Base-by-base conservation (phyloP, 2,329 filamentous ascomycete genomes). In the Scedosporium dehoogii region DNA sequence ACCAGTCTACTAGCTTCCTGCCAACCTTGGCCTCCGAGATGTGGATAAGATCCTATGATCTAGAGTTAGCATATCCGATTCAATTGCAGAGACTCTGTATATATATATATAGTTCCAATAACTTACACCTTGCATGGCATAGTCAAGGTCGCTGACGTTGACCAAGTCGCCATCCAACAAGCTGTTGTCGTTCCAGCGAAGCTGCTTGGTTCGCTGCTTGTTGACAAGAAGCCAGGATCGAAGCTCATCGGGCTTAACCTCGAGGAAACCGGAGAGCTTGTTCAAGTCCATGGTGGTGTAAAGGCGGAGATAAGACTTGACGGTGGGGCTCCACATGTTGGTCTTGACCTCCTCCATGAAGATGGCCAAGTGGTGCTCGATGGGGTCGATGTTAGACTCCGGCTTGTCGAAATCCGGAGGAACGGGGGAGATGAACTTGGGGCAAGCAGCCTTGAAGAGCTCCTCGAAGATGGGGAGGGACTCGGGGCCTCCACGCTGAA, bases 261-360 rank as follows among this genome's bases (percentile, higher is more conserved):
- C 94, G 62, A 99, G 84, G 85, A 99, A 99, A 64, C 92, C 92
- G 65, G 94, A 91, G 65, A 99, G 87, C 81, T 99, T 99, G 82
- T 93, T 94, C 66, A 99, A 83, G 72, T 99, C 94, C 93, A 99
- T 97, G 69, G 94, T 99, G 56, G 94, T 97, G 86, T 99, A 99
- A 63, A 99, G 89, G 75, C 96, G 94, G 69, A 99, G 86, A 82
- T 99, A 99, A 66, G 92, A 97, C 83, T 96, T 96, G 75, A 99
- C 90, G 56, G 92, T 97, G 55, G 94, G 94, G 75, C 91, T 93
- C 87, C 87, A 96, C 85, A 99, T 94, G 79, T 96, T 97, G 79
- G 91, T 97, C 86, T 96, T 96, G 76, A 99, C 93, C 81, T 99
- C 94, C 70, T 97, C 92, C 93, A 99, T 97, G 83, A 99, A 99